Base-by-base conservation (phyloP, 108 stramenopile species). In the Fistulifera solaris region DNA sequence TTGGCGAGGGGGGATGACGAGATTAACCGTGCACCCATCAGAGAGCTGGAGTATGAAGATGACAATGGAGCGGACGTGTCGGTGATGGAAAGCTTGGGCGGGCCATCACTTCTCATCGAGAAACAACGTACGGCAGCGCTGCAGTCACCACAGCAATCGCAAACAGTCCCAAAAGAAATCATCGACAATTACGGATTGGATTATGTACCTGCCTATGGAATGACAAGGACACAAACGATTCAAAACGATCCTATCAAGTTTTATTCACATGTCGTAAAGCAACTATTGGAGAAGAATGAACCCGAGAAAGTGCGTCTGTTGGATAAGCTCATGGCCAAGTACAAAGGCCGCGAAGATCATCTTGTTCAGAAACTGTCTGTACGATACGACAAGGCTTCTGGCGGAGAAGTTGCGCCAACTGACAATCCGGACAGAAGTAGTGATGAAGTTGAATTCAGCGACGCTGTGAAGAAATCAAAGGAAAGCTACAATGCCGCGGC, bases 41-140 rank as follows among this genome's bases (percentile, higher is more conserved):
- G 51, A 49, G 84, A 83, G 42, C 61, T 90, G n/a, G 82, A 86
- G 54, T 86, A 84, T 53, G 85, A 90, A 48, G 81, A 85, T 35
- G 67, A 66, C 17, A 83, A 90, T 61, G 79, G 77, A 11, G 88
- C 83, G 31, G 84, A 90, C 50, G 89, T 90, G 15, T 90, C 89
- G 12, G 89, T 90, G 41, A 86, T 90, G 89, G 88, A 89, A 64
- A 83, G 81, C 54, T 71, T 89, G 6, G 88, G 88, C 18, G 88
- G 88, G 13, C 88, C 88, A 0, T 85, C 84, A 14, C 73, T 89
- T 7, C 66, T 89, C 22, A 73, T 89, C 16, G 88, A 89, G 59
- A 80, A 85, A 18, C 77, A 81, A 48, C 68, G 85, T 13, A 48
- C 63, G 19, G 68, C 65, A 26, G 45, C 67, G 19, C 61, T 65